Evolutionary conservation across 768 basidiomycete species (phyloP).

Genomic region (Hericium alpestre): DNA sequence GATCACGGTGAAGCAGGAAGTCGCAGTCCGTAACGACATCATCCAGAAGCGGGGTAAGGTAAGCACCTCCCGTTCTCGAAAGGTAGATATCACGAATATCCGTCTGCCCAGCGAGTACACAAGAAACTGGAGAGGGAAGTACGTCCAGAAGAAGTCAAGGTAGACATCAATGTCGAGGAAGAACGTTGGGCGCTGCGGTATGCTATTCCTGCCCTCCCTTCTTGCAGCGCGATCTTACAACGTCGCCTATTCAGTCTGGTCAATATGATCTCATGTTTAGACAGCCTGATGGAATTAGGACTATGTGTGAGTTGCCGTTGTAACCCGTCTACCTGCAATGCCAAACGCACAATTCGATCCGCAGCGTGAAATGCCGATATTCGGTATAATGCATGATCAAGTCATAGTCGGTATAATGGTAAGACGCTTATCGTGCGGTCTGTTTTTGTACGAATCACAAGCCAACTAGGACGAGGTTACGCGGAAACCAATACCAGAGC

Average conservation of each 20-base stretch:
- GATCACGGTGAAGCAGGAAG: slow-evolving; percentile 40
- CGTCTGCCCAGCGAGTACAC: slow-evolving; percentile 49
- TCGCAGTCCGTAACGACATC: slow-evolving; percentile 46
- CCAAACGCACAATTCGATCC: slow-evolving; percentile 2
- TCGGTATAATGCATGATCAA: slow-evolving; percentile 57
- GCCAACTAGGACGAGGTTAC: slow-evolving; percentile 41
- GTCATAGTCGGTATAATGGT: slow-evolving; percentile 72
- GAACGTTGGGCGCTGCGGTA: slow-evolving; percentile 75
- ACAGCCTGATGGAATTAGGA: slow-evolving; percentile 36
- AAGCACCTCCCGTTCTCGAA: slow-evolving; percentile 7
- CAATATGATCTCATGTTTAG: slow-evolving; percentile 60
- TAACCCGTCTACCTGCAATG: neutral
- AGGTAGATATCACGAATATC: no score
- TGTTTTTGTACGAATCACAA: neutral
- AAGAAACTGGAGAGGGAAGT: slow-evolving; percentile 68
- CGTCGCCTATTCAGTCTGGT: slow-evolving; percentile 41
- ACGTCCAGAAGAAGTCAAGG: slow-evolving; percentile 41
- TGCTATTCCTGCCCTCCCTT: slow-evolving; percentile 8
- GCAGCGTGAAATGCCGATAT: slow-evolving; percentile 78
- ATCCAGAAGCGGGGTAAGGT: slow-evolving; percentile 47
- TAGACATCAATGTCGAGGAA: slow-evolving; percentile 45
- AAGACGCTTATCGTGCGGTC: slow-evolving; percentile 11
- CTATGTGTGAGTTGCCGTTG: slow-evolving; percentile 35
- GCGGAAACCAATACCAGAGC: slow-evolving; percentile 12
- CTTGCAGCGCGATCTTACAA: neutral